Evolutionary conservation across 495 filamentous ascomycete species (phyloP), one percentile per base, ranked within the genome.

Genomic region (Rhypophila decipiens): DNA sequence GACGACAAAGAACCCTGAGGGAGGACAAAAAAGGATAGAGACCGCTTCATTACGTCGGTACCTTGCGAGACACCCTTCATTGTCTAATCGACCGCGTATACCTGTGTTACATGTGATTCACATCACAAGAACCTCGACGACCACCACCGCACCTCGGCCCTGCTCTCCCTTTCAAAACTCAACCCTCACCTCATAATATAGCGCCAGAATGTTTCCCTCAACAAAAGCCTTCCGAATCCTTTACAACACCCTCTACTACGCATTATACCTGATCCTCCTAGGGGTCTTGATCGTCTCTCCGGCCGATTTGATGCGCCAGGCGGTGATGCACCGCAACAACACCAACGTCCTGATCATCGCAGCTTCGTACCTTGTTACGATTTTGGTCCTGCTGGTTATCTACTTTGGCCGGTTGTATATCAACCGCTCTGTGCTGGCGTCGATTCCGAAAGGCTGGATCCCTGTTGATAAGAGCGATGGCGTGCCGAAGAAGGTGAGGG

Each of bases 401-500:
- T 97, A 96, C 52, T 77, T 83, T 24, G 80, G 81, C 21, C 75
- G 94, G n/a, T 77, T 97, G n/a, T 96, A 89, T 64, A 86, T 89
- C 21, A 90, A 85, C 57, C 79, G 87, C 31, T 85, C 72, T 27
- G 82, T 85, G 11, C 75, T 98, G 19, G 73, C 81, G 1, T 83
- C 76, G 2, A 96, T 98, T 41, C 94, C 94, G 1, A 90, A 89
- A 56, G 66, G 77, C 41, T 90, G 83, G 76, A 79, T 94, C 5
- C 88, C 88, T 9, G 68, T 94, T 41, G 88, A 88, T 58, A 84
- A 87, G 51, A 86, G 86, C 41, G 82, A 88, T 57, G 70, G 27
- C 7, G 5, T 95, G 20, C 77, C 76, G 20, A 80, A 81, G 57
- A 78, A 77, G 37, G 86, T 96, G 23, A 70, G 84, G 52, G 73